Base-by-base conservation (phyloP, 352 stramenopile genomes). In the Elongisporangium prolatum region DNA sequence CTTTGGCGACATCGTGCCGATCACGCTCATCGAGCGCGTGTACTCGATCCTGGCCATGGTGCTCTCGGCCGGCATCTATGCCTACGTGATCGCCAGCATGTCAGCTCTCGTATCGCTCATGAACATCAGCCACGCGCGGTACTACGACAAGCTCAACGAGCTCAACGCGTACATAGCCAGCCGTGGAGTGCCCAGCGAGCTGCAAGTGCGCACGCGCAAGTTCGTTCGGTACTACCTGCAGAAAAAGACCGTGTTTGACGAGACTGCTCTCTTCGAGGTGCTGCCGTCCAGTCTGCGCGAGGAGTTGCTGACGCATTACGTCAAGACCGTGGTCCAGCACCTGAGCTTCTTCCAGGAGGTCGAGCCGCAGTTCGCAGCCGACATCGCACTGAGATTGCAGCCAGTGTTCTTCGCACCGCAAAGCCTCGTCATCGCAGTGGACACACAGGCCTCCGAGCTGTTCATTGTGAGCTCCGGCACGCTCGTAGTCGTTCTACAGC, bases 31-130 rank as follows among this genome's bases (percentile, higher is more conserved):
- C 53, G 54, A 72, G 56, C 53, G 67, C 7, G 56, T 85, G 8
- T 70, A 84, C 48, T 65, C 76, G 20, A 93, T 79, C 51, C 34
- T 86, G 24, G 86, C 75, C 48, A 89, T 92, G 80, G 65, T 88
- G 51, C 75, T 87, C 34, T 86, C 74, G 28, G 28, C 28, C 28
- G 28, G 28, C 28, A 40, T 40, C 28, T 40, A 40, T 9, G 80
- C 77, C 44, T 90, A 90, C 64, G 77, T 89, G 38, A 79, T 90
- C 22, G 80, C 77, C 11, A 84, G 59, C 58, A 77, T 90, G 44
- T 73, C 72, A n/a, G 64, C 68, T 0, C 68, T 88, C 21, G 78
- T 80, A 14, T 62, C 68, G 52, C 66, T 77, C 40, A 72, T 79
- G 25, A 77, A 88, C 59, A 61, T 79, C 16, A 65, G 69, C 49